Percentiles rank a stretch among this genome's conserved stretches.
phyloP scores from a whole-genome alignment of 2,329 filamentous ascomycete genomes.

The Dactylellina cionopaga region DNA sequence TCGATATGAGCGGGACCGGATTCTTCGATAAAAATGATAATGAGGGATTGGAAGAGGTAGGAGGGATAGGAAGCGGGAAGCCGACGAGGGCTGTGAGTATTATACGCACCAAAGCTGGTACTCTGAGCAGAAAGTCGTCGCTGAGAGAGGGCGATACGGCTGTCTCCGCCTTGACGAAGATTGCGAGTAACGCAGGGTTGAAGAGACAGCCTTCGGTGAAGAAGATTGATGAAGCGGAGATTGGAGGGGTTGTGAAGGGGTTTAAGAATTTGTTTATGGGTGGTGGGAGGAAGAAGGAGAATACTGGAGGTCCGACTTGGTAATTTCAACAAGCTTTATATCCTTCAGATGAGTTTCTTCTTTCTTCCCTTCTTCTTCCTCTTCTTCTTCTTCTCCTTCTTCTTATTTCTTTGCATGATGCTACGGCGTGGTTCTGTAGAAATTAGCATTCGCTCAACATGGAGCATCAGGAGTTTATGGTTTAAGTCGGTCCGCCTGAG shows the following conservation, averaged over 20 bases:
- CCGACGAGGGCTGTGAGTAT: neutral
- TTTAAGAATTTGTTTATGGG: slow-evolving; percentile 16
- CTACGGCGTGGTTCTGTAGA: no score
- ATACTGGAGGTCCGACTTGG: neutral
- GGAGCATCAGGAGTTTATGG: no score
- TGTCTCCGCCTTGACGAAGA: neutral
- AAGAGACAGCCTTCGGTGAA: neutral
- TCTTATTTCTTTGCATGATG: no score
- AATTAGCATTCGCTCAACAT: no score
- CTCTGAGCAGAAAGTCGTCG: slow-evolving; percentile 1
- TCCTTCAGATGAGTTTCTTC: neutral
- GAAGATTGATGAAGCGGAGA: neutral
- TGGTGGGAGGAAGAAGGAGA: slow-evolving; percentile 22
- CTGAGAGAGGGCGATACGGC: neutral
- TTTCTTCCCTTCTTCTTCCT: neutral
- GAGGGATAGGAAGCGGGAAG: neutral
- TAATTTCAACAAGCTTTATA: neutral
- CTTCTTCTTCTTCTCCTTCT: no score
- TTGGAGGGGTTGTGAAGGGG: neutral
- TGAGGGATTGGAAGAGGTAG: neutral
- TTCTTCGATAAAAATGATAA: neutral
- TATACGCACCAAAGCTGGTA: neutral
- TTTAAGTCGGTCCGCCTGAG: no score
- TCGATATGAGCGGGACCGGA: neutral
- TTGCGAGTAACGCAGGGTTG: slow-evolving; percentile 5